Conservation (phyloP, 768 basidiomycete genomes). For the Lactifluus echinatus region DNA sequence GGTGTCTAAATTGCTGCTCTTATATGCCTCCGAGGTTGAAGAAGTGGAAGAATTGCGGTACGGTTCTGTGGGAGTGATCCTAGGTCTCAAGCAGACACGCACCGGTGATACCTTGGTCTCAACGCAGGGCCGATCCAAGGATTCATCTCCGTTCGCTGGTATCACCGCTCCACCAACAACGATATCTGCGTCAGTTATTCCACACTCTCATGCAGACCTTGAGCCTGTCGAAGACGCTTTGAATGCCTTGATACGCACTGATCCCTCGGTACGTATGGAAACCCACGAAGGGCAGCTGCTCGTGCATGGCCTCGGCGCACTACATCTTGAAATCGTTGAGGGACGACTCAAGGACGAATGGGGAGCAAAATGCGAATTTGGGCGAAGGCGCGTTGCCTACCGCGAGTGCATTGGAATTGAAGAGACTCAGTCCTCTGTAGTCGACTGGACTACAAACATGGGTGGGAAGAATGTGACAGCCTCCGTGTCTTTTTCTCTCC, state of each 20-base stretch:
- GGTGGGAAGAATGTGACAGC: conserved; percentile 47
- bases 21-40: conserved; percentile 68
- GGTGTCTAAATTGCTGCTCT: conserved; percentile 61
- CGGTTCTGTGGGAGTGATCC: conserved; percentile 76
- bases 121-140: conserved; percentile 28
- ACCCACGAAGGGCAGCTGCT: conserved; percentile 76
- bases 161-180: conserved; percentile 76
- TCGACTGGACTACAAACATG: conserved; percentile 56
- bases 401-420: conserved; percentile 45
- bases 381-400: conserved; percentile 70
- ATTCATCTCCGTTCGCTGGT: conserved; percentile 42
- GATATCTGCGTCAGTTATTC: conserved; percentile 76
- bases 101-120: conserved; percentile 82
- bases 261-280: conserved; percentile 80
- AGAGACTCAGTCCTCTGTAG: conserved; percentile 24
- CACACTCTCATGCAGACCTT: conserved; percentile 70
- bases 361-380: conserved; percentile 69
- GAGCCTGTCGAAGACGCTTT: conserved; percentile 72
- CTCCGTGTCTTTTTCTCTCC: conserved; percentile 45
- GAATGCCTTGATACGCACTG: conserved; percentile 65
- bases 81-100: conserved; percentile 75
- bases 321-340: conserved; percentile 86
- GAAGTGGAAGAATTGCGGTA: conserved; percentile 76
- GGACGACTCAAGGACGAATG: conserved; percentile 75
- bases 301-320: conserved; percentile 73